Evolutionary conservation across 2,329 filamentous ascomycete species (phyloP), one percentile per base, ranked within the genome.

Genomic region (Phialophora chinensis): DNA sequence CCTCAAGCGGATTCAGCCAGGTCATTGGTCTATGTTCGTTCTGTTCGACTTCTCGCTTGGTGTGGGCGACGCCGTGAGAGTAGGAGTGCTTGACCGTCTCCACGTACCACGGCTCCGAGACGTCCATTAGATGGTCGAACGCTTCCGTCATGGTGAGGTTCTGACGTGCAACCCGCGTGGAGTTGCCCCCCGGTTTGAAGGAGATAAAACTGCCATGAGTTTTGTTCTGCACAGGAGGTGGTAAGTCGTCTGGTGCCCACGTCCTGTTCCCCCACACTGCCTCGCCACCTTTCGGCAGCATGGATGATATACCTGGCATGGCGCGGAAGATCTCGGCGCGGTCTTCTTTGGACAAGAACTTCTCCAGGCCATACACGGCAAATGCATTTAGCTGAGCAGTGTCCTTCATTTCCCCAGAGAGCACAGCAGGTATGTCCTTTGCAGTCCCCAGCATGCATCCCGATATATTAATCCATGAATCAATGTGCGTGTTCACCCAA

Each of bases 351-450:
- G 90, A 93, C 55, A 99, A 83, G 77, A 99, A 99, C 75, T 95
- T 97, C 78, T 99, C 95, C 10, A 99, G 85, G 0, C 95, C 95
- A 74, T 98, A 98, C 1, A 99, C 94, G 8, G 95, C 95, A 77
- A 98, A 96, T 1, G 94, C 88, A 74, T 98, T 98, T 25, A 99
- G 86, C 78, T 98, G 95, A 0, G 94, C 95, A 0, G 95, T 99
- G 75, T 99, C 95, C 72, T 94, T 92, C 95, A 99, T 99, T 79
- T 99, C 95, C 33, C 95, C 95, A 0, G 93, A 97, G 1, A 99
- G 83, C 0, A 98, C 87, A 0, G 95, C 94, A 0, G 95, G 91
- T 42, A 98, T 81, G 66, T 91, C 94, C 80, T 99, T 99, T 65
- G 93, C 84, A 1, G 95, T 93, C 14, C 95, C 95, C 5, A 99